Evolutionary conservation across 2,329 filamentous ascomycete species (phyloP).

Genomic region (Hypomyces rosellus): DNA sequence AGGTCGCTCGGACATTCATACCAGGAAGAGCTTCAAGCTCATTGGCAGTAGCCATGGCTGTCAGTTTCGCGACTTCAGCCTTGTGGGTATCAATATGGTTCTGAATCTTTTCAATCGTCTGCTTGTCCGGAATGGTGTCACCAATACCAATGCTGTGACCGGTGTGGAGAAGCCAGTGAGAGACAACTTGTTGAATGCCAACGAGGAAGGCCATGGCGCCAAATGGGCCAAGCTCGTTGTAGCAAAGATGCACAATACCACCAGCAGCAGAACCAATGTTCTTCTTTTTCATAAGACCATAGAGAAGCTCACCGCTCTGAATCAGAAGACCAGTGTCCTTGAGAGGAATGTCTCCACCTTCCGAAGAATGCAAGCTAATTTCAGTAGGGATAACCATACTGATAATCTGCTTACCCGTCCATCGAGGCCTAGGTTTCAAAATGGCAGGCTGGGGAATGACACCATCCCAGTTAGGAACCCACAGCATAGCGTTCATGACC

Average conservation of each 20-base stretch:
- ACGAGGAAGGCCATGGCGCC: conserved; percentile 94
- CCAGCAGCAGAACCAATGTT: conserved; percentile 82
- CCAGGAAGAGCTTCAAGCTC: conserved; percentile 86
- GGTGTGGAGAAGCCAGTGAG: conserved; percentile 94
- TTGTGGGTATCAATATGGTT: conserved; percentile 77
- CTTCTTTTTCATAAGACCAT: conserved; percentile 89
- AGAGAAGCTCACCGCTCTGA: conserved; percentile 82
- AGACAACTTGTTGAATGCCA: conserved; percentile 87
- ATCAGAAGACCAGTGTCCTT: conserved; percentile 77
- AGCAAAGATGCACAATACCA: conserved; percentile 92
- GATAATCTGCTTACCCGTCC: conserved; percentile 97
- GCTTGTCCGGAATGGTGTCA: conserved; percentile 87
- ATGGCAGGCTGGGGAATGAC: conserved; percentile 92
- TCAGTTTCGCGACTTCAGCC: conserved; percentile 68
- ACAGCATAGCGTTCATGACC: conserved; percentile 95
- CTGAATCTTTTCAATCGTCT: conserved; percentile 79
- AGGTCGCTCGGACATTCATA: conserved; percentile 98
- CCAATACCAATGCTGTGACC: conserved; percentile 98
- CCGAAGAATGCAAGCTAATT: conserved; percentile 69
- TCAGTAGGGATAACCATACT: conserved; percentile 86
- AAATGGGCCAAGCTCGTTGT: conserved; percentile 84
- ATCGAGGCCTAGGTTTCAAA: conserved; percentile 81
- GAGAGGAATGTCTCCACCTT: conserved; percentile 56
- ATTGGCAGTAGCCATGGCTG: conserved; percentile 74
- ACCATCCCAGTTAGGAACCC: conserved; percentile 97